phyloP scores from a whole-genome alignment of 345 rosid species.

The Eucalyptus victrix region DNA sequence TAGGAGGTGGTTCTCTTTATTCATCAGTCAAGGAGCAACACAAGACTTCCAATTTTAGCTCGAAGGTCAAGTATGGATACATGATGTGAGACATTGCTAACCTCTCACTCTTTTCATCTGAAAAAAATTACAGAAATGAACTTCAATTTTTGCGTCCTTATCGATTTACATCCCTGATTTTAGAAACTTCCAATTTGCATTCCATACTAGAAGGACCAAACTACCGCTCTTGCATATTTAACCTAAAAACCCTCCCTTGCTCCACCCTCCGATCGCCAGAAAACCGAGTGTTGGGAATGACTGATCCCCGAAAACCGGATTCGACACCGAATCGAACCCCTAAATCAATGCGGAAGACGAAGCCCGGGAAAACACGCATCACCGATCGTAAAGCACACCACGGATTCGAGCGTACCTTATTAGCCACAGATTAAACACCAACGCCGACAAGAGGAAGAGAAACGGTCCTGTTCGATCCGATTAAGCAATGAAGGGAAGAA shows the following conservation, averaged over 20 bases:
- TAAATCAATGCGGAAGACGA: no score
- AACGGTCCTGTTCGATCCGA: no score
- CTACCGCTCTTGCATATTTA: background rate
- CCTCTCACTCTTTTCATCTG: background rate
- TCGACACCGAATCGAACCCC: no score
- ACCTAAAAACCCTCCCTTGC: background rate
- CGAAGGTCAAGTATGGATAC: background rate
- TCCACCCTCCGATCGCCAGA: background rate
- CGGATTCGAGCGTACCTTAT: no score
- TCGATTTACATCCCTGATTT: background rate
- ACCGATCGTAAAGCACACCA: no score
- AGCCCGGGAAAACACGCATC: no score
- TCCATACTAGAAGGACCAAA: background rate
- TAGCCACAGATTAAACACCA: no score
- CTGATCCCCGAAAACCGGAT: no score
- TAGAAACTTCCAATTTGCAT: background rate
- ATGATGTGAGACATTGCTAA: background rate
- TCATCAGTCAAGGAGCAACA: background rate
- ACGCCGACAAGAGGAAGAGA: no score
- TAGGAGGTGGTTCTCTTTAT: background rate
- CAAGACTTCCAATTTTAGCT: background rate
- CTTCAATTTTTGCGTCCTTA: background rate
- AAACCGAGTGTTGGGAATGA: no score
- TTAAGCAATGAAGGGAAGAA: no score
- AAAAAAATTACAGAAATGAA: background rate